Conservation (phyloP, 164 flowering plant species). For the Berberis vulgaris region DNA sequence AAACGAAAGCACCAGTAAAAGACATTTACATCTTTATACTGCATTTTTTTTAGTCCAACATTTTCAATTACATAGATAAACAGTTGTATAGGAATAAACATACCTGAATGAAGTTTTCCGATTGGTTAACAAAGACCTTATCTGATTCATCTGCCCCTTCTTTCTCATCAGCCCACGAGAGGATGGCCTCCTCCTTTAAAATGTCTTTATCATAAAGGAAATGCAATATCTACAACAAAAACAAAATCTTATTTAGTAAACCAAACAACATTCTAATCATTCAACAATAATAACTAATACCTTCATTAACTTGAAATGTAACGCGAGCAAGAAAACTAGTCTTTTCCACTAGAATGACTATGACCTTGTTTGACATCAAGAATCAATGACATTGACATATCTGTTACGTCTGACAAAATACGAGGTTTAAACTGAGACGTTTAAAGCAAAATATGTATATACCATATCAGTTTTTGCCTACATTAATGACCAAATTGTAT, state of each 20-base stretch:
- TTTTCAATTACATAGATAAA: neutral
- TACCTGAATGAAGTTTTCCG: conserved; percentile 64
- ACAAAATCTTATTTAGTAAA: neutral
- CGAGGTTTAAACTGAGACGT: too few species aligned
- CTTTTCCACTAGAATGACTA: neutral
- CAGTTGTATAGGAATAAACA: neutral
- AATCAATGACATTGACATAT: too few species aligned
- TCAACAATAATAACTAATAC: neutral
- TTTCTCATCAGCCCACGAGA: conserved; percentile 83
- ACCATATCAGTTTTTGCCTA: too few species aligned
- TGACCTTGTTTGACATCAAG: too few species aligned
- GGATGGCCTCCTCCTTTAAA: conserved; percentile 71
- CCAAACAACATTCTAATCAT: too few species aligned
- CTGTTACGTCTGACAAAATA: too few species aligned
- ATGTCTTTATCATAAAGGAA: conserved; percentile 68
- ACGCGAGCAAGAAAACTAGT: too few species aligned
- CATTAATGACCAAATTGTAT: too few species aligned
- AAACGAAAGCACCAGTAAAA: too few species aligned
- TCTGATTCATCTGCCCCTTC: conserved; percentile 84
- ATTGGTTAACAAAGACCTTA: conserved; percentile 63
- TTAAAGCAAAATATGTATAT: too few species aligned
- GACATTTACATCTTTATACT: neutral
- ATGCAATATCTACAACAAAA: conserved; percentile 45
- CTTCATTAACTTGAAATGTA: neutral
- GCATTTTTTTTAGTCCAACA: neutral